Percentiles rank a stretch among this genome's conserved stretches.
These are phyloP conservation scores for Tuber microsphaerosporum DNA, from an alignment of 495 filamentous ascomycete species.

Conservation along the genomic window DNA sequence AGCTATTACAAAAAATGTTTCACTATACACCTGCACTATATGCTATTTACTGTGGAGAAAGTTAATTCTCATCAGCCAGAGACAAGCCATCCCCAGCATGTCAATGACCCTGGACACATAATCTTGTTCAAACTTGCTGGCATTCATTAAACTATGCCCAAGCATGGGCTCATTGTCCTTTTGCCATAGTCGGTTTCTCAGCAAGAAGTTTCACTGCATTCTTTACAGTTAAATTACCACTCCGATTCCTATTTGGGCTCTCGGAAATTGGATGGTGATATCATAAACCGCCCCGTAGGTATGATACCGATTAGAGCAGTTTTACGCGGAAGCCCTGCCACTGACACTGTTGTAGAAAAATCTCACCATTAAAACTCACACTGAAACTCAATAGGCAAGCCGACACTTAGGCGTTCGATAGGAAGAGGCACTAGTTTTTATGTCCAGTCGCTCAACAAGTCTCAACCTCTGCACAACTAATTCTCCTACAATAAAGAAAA, in stretches of 20 bases:
- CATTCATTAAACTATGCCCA: background rate
- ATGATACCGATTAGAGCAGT: background rate
- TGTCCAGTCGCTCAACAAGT: background rate
- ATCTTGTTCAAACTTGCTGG: background rate
- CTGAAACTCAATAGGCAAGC: background rate
- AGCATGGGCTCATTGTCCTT: background rate
- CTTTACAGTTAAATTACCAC: background rate
- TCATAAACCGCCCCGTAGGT: background rate
- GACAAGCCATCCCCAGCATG: background rate
- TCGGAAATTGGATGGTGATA: background rate
- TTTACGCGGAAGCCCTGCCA: background rate
- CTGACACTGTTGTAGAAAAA: background rate
- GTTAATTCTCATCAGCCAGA: background rate
- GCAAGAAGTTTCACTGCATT: background rate
- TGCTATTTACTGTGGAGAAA: background rate
- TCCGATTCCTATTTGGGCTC: background rate
- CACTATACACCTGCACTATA: background rate
- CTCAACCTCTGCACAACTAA: background rate
- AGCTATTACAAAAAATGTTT: background rate
- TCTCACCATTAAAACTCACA: background rate
- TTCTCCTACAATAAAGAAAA: background rate
- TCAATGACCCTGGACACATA: background rate
- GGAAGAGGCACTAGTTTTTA: background rate
- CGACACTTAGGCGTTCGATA: background rate
- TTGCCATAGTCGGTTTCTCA: background rate